These are phyloP conservation scores for Alternaria gaisen DNA, from an alignment of 2,329 filamentous ascomycete species.

Conservation along the genomic window DNA sequence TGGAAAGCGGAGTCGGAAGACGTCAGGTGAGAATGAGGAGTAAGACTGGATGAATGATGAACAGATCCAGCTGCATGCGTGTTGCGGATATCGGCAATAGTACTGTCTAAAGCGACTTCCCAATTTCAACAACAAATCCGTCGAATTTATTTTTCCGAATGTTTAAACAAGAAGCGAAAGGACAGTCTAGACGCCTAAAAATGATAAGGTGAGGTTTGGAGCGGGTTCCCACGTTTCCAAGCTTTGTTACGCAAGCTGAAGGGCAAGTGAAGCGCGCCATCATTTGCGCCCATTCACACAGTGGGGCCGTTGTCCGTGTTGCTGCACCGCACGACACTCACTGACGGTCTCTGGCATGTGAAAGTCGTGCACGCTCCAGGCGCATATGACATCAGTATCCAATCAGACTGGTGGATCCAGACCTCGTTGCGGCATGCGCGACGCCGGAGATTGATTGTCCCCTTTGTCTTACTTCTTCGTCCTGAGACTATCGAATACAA, in stretches of 20 bases:
- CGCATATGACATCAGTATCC: conserved; percentile 22
- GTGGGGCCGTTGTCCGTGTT: conserved; percentile 27
- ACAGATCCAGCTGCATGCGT: conserved; percentile 13
- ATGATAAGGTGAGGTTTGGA: background rate
- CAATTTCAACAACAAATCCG: background rate
- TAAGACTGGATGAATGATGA: conserved; percentile 6
- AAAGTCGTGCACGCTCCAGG: conserved; percentile 20
- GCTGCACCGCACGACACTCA: conserved; percentile 1
- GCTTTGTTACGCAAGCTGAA: conserved; percentile 18
- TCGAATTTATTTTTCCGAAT: background rate
- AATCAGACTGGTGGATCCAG: conserved; percentile 6
- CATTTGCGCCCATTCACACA: conserved; percentile 7
- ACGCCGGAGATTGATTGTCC: conserved; percentile 1
- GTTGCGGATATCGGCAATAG: conserved; percentile 11
- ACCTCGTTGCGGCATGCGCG: conserved; percentile 8
- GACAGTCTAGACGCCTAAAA: background rate
- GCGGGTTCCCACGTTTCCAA: background rate
- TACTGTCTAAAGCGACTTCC: background rate
- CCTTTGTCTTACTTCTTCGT: background rate
- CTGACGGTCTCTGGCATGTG: conserved; percentile 17
- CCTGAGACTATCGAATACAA: background rate
- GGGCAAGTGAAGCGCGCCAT: conserved; percentile 25
- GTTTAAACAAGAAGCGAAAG: background rate
- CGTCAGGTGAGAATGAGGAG: conserved; percentile 16
- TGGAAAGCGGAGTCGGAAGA: conserved; percentile 20